Evolutionary conservation across 441 rosid species (phyloP).

Genomic region (Geranium incanum): DNA sequence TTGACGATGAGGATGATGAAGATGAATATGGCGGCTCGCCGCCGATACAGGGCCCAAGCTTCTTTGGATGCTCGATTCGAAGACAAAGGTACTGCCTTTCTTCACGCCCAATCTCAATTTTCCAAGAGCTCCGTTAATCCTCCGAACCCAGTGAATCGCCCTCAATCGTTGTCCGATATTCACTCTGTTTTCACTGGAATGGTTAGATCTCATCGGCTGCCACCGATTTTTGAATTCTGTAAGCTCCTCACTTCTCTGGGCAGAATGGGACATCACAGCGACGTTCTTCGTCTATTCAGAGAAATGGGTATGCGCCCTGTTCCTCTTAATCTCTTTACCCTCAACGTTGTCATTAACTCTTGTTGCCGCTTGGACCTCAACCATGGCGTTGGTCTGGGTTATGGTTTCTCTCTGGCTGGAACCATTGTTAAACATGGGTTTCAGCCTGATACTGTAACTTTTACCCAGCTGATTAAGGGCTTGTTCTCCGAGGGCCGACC

Average conservation of each 20-base stretch:
- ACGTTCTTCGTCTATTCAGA: background rate
- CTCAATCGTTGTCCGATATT: background rate
- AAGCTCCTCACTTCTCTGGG: background rate
- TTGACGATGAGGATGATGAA: background rate
- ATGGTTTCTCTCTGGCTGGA: background rate
- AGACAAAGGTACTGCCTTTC: background rate
- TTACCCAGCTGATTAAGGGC: background rate
- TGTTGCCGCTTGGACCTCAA: background rate
- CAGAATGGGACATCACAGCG: background rate
- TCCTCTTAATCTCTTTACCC: background rate
- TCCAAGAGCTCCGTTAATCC: background rate
- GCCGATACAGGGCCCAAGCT: background rate
- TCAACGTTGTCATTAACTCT: background rate
- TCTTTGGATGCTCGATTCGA: background rate
- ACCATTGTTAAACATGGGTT: background rate
- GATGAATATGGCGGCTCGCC: background rate
- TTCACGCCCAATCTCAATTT: background rate
- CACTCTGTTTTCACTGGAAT: background rate
- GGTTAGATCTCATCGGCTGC: background rate
- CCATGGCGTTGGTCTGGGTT: background rate
- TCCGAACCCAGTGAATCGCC: background rate
- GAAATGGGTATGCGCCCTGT: background rate
- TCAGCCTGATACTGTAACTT: background rate
- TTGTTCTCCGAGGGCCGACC: background rate
- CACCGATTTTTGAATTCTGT: background rate